Conservation (phyloP, 352 stramenopile species). For the Pythium insidiosum region DNA sequence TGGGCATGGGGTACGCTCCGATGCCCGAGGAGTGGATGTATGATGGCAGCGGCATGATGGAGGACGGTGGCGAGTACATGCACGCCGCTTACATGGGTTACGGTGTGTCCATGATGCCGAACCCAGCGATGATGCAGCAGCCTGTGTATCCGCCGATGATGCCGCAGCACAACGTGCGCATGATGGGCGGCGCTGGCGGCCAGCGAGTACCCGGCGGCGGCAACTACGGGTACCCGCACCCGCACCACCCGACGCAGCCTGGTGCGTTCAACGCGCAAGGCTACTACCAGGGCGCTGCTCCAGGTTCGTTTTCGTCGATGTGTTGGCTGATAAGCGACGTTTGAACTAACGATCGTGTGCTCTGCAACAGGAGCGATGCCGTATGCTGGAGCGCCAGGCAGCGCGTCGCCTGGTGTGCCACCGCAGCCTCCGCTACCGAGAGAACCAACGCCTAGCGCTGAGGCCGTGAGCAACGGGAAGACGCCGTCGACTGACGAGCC, state of each 20-base stretch:
- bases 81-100: conserved; percentile 62
- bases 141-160: conserved; percentile 65
- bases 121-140: conserved; percentile 51
- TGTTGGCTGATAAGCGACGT: too few species aligned
- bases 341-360: too few species aligned
- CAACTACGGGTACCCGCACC: conserved; percentile 30
- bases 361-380: too few species aligned
- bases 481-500: too few species aligned
- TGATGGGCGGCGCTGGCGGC: conserved; percentile 17
- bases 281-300: conserved; percentile 40
- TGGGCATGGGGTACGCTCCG: conserved; percentile 33
- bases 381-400: too few species aligned
- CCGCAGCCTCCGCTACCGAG: conserved; percentile 13
- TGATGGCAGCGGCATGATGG: conserved; percentile 28
- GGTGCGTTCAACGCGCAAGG: conserved; percentile 42
- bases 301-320: conserved; percentile 2
- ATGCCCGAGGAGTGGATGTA: conserved; percentile 76
- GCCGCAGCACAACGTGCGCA: conserved; percentile 50
- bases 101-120: conserved; percentile 44
- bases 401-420: too few species aligned
- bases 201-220: not conserved
- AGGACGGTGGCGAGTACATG: conserved; percentile 37
- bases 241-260: too few species aligned
- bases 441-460: conserved; percentile 11
- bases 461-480: not conserved